Evolutionary conservation across 2,329 filamentous ascomycete species (phyloP).

Genomic region (Epicoccum nigrum): DNA sequence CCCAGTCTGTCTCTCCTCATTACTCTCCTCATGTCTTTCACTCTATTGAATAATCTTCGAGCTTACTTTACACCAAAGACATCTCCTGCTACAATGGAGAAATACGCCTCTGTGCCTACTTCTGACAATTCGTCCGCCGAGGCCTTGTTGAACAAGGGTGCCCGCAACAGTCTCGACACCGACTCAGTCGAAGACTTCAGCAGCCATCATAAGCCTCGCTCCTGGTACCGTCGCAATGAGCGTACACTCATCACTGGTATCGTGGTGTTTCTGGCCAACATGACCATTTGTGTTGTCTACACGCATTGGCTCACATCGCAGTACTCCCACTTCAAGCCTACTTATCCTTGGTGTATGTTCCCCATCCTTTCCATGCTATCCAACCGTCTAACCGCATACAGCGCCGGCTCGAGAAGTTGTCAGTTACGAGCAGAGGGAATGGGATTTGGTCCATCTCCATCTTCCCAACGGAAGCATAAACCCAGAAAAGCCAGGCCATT

Average conservation of each 20-base stretch:
- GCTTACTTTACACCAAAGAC: background rate
- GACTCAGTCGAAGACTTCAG: background rate
- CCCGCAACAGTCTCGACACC: background rate
- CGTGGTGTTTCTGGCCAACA: slow-evolving; percentile 1
- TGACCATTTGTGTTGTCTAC: slow-evolving; percentile 2
- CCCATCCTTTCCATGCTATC: background rate
- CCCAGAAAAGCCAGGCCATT: background rate
- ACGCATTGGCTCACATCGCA: slow-evolving; percentile 2
- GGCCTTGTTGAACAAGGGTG: background rate
- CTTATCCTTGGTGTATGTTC: background rate
- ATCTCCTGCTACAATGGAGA: background rate
- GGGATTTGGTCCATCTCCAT: background rate
- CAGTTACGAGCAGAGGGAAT: background rate
- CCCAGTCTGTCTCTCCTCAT: background rate
- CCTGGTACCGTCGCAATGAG: slow-evolving; percentile 1
- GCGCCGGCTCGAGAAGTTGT: background rate
- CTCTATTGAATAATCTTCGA: background rate
- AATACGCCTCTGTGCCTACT: background rate
- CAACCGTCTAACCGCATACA: background rate
- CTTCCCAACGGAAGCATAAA: slow-evolving; percentile 2
- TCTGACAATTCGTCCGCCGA: background rate
- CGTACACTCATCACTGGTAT: background rate
- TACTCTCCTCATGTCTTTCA: background rate
- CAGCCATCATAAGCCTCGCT: background rate
- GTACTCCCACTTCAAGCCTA: background rate